phyloP scores from a whole-genome alignment of 78 protist genomes.

The Speleostelium caveatum region DNA sequence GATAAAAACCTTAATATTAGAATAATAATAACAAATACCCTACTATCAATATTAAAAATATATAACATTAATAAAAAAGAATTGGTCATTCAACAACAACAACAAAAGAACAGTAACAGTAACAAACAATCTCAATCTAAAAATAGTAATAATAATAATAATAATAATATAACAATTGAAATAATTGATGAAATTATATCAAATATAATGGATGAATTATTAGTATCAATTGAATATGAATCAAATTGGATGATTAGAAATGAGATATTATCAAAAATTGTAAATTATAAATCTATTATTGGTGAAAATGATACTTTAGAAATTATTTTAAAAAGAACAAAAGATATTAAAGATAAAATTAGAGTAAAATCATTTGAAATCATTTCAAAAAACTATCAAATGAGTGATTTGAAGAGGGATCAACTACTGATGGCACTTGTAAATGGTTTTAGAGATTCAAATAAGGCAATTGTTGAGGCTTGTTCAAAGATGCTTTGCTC shows the following conservation, averaged over 20 bases:
- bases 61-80: not conserved
- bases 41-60: not conserved
- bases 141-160: not conserved
- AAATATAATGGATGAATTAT: slow-evolving; percentile 2
- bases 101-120: not conserved
- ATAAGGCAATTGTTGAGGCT: not conserved
- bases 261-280: not conserved
- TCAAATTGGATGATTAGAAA: slow-evolving; percentile 5
- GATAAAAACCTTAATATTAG: slow-evolving; percentile 47
- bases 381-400: not conserved
- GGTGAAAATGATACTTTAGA: not conserved
- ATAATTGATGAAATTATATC: not conserved
- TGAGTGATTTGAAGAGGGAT: not conserved
- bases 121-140: not conserved
- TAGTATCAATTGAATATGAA: slow-evolving; percentile 17
- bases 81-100: too few relatives aligned
- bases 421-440: not conserved
- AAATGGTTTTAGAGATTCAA: slow-evolving; percentile 4
- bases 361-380: slow-evolving; percentile 16
- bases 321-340: not conserved
- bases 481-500: not conserved
- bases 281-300: not conserved
- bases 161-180: not conserved
- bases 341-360: slow-evolving; percentile 19
- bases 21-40: not conserved